A percentile compares a stretch with the other conserved stretches of the same genome.
These are phyloP conservation scores for Asterionellopsis glacialis DNA, from an alignment of 108 stramenopile species.

Conservation along the genomic window DNA sequence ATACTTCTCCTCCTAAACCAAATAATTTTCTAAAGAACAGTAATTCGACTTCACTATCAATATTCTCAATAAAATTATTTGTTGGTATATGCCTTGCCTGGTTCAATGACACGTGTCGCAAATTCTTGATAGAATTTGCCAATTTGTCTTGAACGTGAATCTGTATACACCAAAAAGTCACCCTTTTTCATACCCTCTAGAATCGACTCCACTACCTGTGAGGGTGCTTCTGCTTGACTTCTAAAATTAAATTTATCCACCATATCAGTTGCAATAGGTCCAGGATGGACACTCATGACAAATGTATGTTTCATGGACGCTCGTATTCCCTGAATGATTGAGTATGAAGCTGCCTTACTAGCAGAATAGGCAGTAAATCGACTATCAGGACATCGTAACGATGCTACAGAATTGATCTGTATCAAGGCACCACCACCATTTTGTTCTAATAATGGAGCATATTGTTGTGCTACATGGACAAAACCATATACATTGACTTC, in stretches of 20 bases:
- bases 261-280: constrained; percentile 27
- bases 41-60: too few species aligned
- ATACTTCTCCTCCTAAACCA: too few species aligned
- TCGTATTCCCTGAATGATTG: constrained; percentile 18
- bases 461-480: constrained; percentile 18
- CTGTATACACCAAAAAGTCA: background rate
- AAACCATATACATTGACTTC: constrained; percentile 31
- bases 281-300: constrained; percentile 28
- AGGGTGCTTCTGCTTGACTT: background rate
- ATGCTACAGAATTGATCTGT: constrained; percentile 26
- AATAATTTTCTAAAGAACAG: too few species aligned
- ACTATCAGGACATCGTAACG: constrained; percentile 10
- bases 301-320: background rate
- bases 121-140: background rate
- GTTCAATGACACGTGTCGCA: background rate
- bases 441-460: constrained; percentile 15
- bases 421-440: constrained; percentile 16
- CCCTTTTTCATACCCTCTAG: background rate
- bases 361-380: constrained; percentile 15
- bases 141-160: background rate
- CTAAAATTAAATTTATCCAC: background rate
- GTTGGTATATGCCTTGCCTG: too few species aligned
- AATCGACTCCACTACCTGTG: background rate
- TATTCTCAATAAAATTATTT: too few species aligned
- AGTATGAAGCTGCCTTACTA: constrained; percentile 28